These are phyloP conservation scores for Fusarium hainanense DNA, from an alignment of 2,329 filamentous ascomycete genomes.

Conservation along the genomic window DNA sequence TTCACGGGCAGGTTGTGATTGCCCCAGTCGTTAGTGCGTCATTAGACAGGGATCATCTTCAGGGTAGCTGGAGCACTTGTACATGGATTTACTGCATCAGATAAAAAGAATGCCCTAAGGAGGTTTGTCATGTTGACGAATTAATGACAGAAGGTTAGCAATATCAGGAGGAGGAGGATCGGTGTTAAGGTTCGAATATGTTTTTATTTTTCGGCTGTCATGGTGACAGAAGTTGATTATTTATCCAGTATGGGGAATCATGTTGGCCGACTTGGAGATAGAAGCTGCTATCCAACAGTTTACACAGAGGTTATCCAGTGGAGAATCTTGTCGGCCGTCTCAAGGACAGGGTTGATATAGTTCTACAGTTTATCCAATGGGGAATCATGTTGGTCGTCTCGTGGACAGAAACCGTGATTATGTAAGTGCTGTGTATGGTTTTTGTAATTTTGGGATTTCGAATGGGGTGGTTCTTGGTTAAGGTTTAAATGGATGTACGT, in stretches of 20 bases:
- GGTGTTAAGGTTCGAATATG: background rate
- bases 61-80: background rate
- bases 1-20: background rate
- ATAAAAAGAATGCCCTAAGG: background rate
- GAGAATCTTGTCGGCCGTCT: background rate
- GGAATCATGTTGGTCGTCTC: background rate
- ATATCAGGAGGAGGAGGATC: background rate
- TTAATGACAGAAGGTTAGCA: background rate
- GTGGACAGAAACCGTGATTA: background rate
- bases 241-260: no score
- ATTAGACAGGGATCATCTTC: background rate
- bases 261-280: no score
- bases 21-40: constrained; percentile 6
- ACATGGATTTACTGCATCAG: accelerated
- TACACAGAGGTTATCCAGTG: no score
- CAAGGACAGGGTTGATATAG: no score
- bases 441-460: background rate
- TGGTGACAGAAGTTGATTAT: background rate
- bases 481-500: background rate
- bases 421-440: background rate
- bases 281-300: no score
- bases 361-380: background rate
- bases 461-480: background rate
- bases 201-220: background rate
- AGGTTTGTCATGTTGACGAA: background rate